These are phyloP conservation scores for Cicer chorassanicum DNA, from an alignment of 306 rosid species.

Conservation along the genomic window DNA sequence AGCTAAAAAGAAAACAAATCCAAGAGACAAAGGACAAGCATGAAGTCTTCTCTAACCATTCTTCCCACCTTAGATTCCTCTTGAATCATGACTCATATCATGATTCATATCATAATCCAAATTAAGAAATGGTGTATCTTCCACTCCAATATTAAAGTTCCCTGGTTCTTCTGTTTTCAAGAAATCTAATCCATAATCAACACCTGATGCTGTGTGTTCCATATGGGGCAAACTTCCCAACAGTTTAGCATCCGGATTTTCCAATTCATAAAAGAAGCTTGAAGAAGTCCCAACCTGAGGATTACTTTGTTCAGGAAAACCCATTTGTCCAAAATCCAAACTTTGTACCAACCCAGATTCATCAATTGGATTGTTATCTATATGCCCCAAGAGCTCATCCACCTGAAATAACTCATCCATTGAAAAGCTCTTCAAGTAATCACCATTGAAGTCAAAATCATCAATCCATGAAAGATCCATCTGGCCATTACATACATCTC, in stretches of 20 bases:
- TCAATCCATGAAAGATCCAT: constrained; percentile 48
- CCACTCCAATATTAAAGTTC: constrained; percentile 40
- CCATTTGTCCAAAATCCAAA: constrained; percentile 38
- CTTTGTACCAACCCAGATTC: constrained; percentile 43
- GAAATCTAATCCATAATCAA: constrained; percentile 67
- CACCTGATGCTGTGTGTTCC: constrained; percentile 54
- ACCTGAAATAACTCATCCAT: constrained; percentile 71
- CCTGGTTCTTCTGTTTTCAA: constrained; percentile 56
- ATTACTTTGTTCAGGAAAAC: constrained; percentile 25
- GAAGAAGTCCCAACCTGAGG: constrained; percentile 47
- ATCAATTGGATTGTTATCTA: constrained; percentile 48
- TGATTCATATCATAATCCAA: constrained; percentile 40
- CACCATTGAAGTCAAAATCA: constrained; percentile 26
- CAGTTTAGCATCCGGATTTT: constrained; percentile 72
- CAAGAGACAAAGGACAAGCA: neutral
- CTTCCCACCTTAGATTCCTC: constrained; percentile 18
- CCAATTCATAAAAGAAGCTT: constrained; percentile 52
- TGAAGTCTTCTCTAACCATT: neutral
- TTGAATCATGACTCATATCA: constrained; percentile 40
- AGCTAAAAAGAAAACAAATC: constrained; percentile 28
- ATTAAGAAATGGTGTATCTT: constrained; percentile 49
- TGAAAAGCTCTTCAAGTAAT: constrained; percentile 48
- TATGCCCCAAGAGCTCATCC: constrained; percentile 60
- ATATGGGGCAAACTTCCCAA: constrained; percentile 67
- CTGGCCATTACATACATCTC: constrained; percentile 32